A percentile compares a stretch with the other conserved stretches of the same genome.
Evolutionary conservation across 163 green algal genomes (phyloP).

Genomic region (Prototheca cutis): DNA sequence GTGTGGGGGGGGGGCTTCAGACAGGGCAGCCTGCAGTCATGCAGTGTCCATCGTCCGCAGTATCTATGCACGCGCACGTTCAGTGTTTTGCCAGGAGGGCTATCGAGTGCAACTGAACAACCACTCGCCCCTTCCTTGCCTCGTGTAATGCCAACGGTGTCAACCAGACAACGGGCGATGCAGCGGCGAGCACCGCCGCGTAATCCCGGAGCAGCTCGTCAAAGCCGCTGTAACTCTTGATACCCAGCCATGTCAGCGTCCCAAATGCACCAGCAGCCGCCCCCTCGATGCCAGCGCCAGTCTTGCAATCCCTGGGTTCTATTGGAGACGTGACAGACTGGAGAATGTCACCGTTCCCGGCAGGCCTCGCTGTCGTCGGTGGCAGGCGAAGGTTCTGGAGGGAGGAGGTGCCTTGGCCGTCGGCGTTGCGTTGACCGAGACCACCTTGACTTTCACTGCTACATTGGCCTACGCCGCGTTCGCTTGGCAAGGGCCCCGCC

Average conservation of each 20-base stretch:
- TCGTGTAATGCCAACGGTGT: conserved; percentile 5
- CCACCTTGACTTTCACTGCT: neutral
- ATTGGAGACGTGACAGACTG: neutral
- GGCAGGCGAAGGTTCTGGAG: neutral
- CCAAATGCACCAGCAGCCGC: too few species aligned
- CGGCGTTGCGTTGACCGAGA: neutral
- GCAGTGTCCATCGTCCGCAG: too few species aligned
- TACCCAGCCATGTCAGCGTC: neutral
- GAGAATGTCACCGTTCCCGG: neutral
- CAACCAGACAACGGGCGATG: conserved; percentile 3
- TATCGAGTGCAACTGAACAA: neutral
- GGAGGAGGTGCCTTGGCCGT: neutral
- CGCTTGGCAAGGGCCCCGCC: neutral
- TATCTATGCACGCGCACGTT: too few species aligned
- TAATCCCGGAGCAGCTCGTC: conserved; percentile 8
- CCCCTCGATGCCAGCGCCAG: too few species aligned
- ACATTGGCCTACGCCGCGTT: neutral
- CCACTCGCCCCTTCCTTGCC: neutral
- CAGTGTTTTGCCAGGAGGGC: neutral
- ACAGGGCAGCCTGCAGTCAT: neutral
- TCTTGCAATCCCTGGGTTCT: neutral
- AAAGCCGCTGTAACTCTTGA: too few species aligned
- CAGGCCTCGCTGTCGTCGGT: neutral
- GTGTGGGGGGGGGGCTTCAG: neutral
- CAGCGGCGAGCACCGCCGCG: conserved; percentile 1